A percentile compares a stretch with the other conserved stretches of the same genome.
These are phyloP conservation scores for Wickerhamiella lipophila DNA, from an alignment of 805 yeast genomes.

Conservation along the genomic window DNA sequence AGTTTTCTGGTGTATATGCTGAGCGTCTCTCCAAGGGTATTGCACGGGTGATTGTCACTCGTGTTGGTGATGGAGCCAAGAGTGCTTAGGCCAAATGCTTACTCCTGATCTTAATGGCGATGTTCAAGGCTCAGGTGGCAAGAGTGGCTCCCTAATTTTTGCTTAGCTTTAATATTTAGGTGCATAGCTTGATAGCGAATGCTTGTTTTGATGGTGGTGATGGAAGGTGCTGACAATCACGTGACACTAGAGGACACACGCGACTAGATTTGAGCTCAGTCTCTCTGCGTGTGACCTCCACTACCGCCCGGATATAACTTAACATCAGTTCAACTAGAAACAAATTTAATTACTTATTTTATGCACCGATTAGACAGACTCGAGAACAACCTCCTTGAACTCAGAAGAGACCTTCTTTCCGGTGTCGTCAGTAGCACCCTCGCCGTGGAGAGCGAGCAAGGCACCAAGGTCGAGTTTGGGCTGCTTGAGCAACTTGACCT, in stretches of 20 bases:
- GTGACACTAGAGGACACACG: too few relatives aligned
- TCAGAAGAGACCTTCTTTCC: constrained; percentile 88
- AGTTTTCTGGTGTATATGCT: constrained; percentile 30
- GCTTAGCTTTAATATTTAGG: too few relatives aligned
- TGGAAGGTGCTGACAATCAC: too few relatives aligned
- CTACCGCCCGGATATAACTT: too few relatives aligned
- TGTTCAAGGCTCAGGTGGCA: too few relatives aligned
- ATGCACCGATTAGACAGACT: constrained; percentile 59
- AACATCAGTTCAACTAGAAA: not conserved
- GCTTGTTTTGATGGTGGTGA: too few relatives aligned
- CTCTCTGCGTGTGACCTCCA: too few relatives aligned
- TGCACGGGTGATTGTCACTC: constrained; percentile 68
- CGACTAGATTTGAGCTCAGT: too few relatives aligned
- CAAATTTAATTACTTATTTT: constrained; percentile 7
- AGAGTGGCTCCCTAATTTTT: too few relatives aligned
- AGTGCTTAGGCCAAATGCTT: not conserved
- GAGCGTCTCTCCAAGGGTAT: constrained; percentile 54
- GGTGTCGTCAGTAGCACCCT: constrained; percentile 76
- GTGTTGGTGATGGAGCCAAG: constrained; percentile 42
- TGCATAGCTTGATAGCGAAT: too few relatives aligned
- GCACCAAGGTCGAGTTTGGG: constrained; percentile 98
- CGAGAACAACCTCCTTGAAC: constrained; percentile 98
- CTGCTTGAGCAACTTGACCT: constrained; percentile 95
- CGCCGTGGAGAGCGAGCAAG: constrained; percentile 95
- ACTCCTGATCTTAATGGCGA: too few relatives aligned